These are phyloP conservation scores for Eimeria maxima DNA, from an alignment of 169 alveolate genomes.

Conservation along the genomic window DNA sequence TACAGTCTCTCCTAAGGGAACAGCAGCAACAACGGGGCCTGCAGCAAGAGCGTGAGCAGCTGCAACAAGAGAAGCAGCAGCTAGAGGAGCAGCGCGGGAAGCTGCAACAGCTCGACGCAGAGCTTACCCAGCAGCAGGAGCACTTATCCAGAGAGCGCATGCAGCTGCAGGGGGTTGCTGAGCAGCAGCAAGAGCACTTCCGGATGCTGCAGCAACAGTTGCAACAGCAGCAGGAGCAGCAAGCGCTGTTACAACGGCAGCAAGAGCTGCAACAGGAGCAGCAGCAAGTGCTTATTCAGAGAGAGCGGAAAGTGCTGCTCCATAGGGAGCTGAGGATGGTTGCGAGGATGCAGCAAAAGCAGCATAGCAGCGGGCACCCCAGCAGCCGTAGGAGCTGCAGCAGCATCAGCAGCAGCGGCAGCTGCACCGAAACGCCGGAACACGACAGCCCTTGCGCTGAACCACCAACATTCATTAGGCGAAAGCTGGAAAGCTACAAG, in stretches of 20 bases:
- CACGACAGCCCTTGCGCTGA: not conserved
- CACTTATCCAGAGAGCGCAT: constrained; percentile 51
- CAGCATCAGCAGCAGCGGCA: constrained; percentile 61
- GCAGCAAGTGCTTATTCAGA: constrained; percentile 57
- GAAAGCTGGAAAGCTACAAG: constrained; percentile 6
- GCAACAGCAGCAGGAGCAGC: constrained; percentile 77
- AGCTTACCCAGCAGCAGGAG: constrained; percentile 50
- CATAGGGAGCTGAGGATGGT: constrained; percentile 58
- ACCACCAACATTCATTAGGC: not conserved
- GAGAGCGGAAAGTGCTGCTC: constrained; percentile 46
- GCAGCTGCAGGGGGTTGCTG: constrained; percentile 68
- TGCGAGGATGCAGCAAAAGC: constrained; percentile 63
- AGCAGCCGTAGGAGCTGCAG: constrained; percentile 48
- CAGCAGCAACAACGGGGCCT: constrained; percentile 11
- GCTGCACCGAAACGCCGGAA: not conserved
- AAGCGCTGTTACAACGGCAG: constrained; percentile 55
- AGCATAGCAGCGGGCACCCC: not conserved
- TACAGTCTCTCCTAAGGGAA: not conserved
- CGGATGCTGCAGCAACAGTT: constrained; percentile 63
- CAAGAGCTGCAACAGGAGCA: constrained; percentile 59
- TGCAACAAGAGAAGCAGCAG: constrained; percentile 16
- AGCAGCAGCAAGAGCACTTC: constrained; percentile 70
- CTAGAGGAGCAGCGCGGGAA: constrained; percentile 27
- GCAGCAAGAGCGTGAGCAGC: constrained; percentile 14
- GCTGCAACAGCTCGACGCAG: constrained; percentile 67